These are phyloP conservation scores for Hansenula sp. DNA, from an alignment of 1,139 yeast species.

Conservation along the genomic window DNA sequence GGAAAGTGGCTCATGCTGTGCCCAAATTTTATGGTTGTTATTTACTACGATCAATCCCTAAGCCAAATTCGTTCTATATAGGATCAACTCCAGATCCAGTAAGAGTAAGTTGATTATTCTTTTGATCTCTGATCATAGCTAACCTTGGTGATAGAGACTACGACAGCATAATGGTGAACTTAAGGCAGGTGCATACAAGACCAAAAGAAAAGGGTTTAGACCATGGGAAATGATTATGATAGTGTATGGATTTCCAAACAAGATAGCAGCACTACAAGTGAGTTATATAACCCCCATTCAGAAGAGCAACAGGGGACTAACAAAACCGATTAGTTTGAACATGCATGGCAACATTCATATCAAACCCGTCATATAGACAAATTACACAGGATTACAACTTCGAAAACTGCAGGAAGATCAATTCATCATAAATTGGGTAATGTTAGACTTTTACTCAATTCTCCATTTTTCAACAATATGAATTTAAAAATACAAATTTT, in stretches of 20 bases:
- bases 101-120: slow-evolving; percentile 30
- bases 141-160: slow-evolving; percentile 35
- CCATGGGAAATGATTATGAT: slow-evolving; percentile 71
- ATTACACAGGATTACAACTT: slow-evolving; percentile 25
- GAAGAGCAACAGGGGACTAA: neutral
- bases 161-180: slow-evolving; percentile 77
- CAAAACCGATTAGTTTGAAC: slow-evolving; percentile 36
- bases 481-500: slow-evolving; percentile 38
- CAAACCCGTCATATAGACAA: slow-evolving; percentile 54
- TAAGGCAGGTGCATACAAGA: slow-evolving; percentile 65
- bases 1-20: slow-evolving; percentile 5
- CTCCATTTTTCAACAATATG: slow-evolving; percentile 39
- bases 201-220: slow-evolving; percentile 48
- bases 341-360: slow-evolving; percentile 75
- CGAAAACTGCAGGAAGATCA: slow-evolving; percentile 32
- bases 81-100: slow-evolving; percentile 78
- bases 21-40: slow-evolving; percentile 62
- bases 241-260: slow-evolving; percentile 71
- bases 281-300: slow-evolving; percentile 25
- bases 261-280: slow-evolving; percentile 58
- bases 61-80: slow-evolving; percentile 55
- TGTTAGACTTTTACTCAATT: slow-evolving; percentile 39
- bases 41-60: slow-evolving; percentile 52
- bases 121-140: too few species aligned
- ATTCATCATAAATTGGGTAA: slow-evolving; percentile 50